Evolutionary conservation across 768 basidiomycete species (phyloP).

Genomic region (Lentinula aciculospora): DNA sequence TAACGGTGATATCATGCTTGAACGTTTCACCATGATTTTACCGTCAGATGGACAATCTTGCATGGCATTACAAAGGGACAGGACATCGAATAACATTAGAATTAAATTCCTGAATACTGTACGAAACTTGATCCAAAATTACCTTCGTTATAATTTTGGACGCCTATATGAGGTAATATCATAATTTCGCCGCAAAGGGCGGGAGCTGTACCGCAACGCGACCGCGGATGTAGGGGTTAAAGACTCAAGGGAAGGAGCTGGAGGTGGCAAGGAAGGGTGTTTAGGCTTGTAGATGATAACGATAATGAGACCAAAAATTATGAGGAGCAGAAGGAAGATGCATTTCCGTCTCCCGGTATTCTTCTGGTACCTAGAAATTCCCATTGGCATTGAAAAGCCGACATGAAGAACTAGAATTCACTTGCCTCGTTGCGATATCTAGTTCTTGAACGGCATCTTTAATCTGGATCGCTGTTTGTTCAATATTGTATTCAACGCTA

Average conservation of each 20-base stretch:
- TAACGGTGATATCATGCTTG: not conserved
- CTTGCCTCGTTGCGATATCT: slow-evolving; percentile 73
- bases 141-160: not conserved
- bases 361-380: slow-evolving; percentile 72
- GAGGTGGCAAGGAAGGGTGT: slow-evolving; percentile 33
- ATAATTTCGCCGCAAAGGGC: not conserved
- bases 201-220: not conserved
- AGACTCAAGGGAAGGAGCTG: slow-evolving; percentile 13
- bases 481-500: slow-evolving; percentile 96
- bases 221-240: slow-evolving; percentile 17
- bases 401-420: slow-evolving; percentile 10
- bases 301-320: slow-evolving; percentile 84
- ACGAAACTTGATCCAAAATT: not conserved
- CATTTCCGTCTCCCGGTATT: slow-evolving; percentile 90
- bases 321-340: slow-evolving; percentile 85
- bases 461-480: slow-evolving; percentile 80
- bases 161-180: not conserved
- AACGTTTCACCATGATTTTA: not conserved
- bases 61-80: not conserved
- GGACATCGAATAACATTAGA: not conserved
- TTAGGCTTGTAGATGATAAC: slow-evolving; percentile 92
- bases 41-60: not conserved
- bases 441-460: slow-evolving; percentile 83
- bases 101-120: not conserved
- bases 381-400: slow-evolving; percentile 1